Evolutionary conservation across 163 green algal genomes (phyloP).

Genomic region (Scenedesmus sp.): DNA sequence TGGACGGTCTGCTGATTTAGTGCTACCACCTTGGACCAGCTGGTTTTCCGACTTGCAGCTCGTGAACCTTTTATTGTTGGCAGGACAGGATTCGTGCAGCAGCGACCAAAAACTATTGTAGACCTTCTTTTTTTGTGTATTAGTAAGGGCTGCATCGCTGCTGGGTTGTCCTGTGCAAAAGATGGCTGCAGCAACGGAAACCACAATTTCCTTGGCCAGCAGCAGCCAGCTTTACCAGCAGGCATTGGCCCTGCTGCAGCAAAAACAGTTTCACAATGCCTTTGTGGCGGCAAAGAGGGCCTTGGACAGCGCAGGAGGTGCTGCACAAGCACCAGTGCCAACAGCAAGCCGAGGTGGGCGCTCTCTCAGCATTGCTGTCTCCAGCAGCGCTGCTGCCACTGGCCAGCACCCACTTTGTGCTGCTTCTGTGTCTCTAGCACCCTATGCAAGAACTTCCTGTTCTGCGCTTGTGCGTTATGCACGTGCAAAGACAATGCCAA

Average conservation of each 20-base stretch:
- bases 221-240: constrained; percentile 15
- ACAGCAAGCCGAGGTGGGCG: background rate
- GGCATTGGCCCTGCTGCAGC: background rate
- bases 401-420: no score
- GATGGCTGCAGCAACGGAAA: background rate
- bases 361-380: background rate
- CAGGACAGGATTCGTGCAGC: no score
- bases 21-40: background rate
- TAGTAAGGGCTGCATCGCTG: background rate
- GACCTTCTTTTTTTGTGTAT: background rate
- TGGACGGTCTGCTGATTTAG: background rate
- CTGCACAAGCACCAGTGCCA: background rate
- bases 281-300: constrained; percentile 43
- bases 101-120: background rate
- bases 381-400: no score
- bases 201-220: background rate
- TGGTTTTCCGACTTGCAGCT: background rate
- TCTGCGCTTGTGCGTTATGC: no score
- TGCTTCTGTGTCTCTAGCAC: no score
- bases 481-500: no score
- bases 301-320: constrained; percentile 13
- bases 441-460: no score
- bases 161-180: background rate
- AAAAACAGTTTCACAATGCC: constrained; percentile 6
- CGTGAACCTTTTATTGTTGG: background rate